Evolutionary conservation across 2,329 filamentous ascomycete species (phyloP), one percentile per base, ranked within the genome.

Genomic region (Cercospora sp.): DNA sequence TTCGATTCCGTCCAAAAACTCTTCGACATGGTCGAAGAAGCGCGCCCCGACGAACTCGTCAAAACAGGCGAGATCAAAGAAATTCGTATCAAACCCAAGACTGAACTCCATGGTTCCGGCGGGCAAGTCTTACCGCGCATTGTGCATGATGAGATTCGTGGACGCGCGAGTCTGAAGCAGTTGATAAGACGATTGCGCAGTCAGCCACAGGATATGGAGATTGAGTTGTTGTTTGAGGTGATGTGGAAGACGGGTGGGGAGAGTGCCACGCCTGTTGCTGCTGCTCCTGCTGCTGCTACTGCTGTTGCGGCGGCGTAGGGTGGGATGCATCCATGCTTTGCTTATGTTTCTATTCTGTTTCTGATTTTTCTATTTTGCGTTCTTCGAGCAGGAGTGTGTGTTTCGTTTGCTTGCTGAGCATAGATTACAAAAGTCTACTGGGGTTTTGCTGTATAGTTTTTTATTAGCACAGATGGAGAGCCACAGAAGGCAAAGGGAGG

Each of bases 141-240:
- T 28, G 68, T 68, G 62, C 59, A 67, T 40, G 68, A 70, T 23
- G 68, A 70, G 42, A 45, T 23, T 7, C 62, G 66, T 20, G 68
- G 68, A 10, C 60, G 66, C 12, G 65, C 68, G 30, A 63, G 66
- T 16, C 31, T 70, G 6, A 60, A 64, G 55, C 63, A 70, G 40
- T 45, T 70, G 59, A 33, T 68, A 28, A 65, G 67, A 58, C 68
- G 48, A 33, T 53, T 70, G 40, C 53, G 66, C 20, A 64, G 62
- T 13, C 65, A 68, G 53, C 62, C 65, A 16, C 23, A 58, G 7
- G 63, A 68, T 13, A 63, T 63, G 62, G 68, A 70, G 53, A 65
- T 68, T 28, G 68, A 70, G 65, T 60, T 70, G 33, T 30, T 58
- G n/a, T 70, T 70, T 36, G 53, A 63, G 12, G 60, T 70, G 12